Evolutionary conservation across 257 asterid species (phyloP).

Genomic region (Jacaranda copaia): DNA sequence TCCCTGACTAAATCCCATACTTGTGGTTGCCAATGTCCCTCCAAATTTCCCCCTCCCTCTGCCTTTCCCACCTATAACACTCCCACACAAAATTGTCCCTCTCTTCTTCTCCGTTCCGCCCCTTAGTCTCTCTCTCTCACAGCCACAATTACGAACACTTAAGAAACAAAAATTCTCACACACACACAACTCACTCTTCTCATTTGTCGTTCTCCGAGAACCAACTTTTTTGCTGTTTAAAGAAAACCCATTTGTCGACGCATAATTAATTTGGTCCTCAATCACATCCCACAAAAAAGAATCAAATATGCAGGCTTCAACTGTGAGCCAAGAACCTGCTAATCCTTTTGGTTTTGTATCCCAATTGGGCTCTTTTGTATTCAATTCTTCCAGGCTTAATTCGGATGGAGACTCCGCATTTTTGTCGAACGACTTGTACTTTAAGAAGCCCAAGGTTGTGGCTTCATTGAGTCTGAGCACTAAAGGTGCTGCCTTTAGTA

Average conservation of each 20-base stretch:
- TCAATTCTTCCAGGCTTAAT: conserved; percentile 51
- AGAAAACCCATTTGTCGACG: conserved; percentile 42
- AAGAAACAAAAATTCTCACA: conserved; percentile 9
- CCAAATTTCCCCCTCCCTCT: conserved; percentile 43
- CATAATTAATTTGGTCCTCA: conserved; percentile 6
- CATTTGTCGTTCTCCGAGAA: conserved; percentile 5
- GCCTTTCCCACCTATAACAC: conserved; percentile 24
- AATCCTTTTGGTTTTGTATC: conserved; percentile 59
- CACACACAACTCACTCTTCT: neutral
- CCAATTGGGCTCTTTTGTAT: conserved; percentile 55
- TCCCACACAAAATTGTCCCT: neutral
- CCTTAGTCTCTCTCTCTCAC: conserved; percentile 22
- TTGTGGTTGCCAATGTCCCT: conserved; percentile 60
- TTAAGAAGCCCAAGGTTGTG: conserved; percentile 55
- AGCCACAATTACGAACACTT: conserved; percentile 42
- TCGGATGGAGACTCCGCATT: conserved; percentile 44
- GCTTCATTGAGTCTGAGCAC: conserved; percentile 71
- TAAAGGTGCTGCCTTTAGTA: conserved; percentile 62
- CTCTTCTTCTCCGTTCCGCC: conserved; percentile 18
- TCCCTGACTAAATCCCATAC: conserved; percentile 52
- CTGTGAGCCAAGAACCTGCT: conserved; percentile 73
- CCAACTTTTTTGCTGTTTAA: conserved; percentile 28
- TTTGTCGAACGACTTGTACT: conserved; percentile 60
- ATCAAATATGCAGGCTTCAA: conserved; percentile 71
- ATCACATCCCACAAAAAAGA: neutral